Percentiles rank a stretch among this genome's conserved stretches.
Evolutionary conservation across 1,139 yeast genomes (phyloP).

Genomic region (Pichia sp.): DNA sequence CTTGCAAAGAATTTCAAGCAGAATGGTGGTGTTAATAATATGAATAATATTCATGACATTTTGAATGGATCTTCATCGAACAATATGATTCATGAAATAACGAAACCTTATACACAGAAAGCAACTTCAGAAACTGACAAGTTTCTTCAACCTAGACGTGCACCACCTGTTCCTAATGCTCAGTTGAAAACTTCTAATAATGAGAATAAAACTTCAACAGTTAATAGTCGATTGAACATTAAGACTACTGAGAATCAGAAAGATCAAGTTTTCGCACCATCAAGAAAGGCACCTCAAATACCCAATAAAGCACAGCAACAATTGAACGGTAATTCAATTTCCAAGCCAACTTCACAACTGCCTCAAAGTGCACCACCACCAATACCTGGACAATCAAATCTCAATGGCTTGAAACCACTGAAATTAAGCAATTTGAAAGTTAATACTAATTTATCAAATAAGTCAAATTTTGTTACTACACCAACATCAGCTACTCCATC

Average conservation of each 20-base stretch:
- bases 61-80: slow-evolving; percentile 8
- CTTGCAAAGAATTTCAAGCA: slow-evolving; percentile 1
- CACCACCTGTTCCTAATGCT: slow-evolving; percentile 47
- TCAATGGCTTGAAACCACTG: slow-evolving; percentile 1
- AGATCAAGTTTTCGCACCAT: slow-evolving; percentile 17
- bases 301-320: slow-evolving; percentile 13
- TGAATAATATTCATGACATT: neutral
- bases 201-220: neutral
- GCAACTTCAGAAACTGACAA: slow-evolving; percentile 32
- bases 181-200: neutral
- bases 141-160: slow-evolving; percentile 44
- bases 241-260: neutral
- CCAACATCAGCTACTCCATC: slow-evolving; percentile 7
- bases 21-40: neutral
- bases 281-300: slow-evolving; percentile 26
- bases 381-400: neutral
- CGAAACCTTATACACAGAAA: slow-evolving; percentile 25
- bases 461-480: neutral
- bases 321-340: neutral
- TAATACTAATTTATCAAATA: neutral
- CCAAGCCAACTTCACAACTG: slow-evolving; percentile 19
- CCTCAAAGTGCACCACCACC: slow-evolving; percentile 18
- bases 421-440: slow-evolving; percentile 5
- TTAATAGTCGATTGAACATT: no score
- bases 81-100: slow-evolving; percentile 23